Percentiles rank a stretch among this genome's conserved stretches.
These are phyloP conservation scores for Ophiorrhiza pumila DNA, from an alignment of 257 asterid genomes.

Conservation along the genomic window DNA sequence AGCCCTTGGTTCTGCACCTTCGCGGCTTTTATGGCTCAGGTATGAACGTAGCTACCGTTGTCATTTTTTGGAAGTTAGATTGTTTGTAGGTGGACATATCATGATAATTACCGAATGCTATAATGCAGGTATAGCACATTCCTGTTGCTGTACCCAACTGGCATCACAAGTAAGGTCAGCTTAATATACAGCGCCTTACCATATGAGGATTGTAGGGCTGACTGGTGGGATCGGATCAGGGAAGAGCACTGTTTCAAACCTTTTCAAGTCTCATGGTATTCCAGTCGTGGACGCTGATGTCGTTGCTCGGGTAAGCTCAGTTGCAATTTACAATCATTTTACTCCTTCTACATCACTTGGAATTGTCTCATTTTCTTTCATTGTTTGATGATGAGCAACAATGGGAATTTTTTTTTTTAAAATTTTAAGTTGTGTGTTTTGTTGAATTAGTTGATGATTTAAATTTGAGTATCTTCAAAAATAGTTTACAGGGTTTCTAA, in stretches of 20 bases:
- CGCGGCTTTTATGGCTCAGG: conserved; percentile 87
- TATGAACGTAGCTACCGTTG: conserved; percentile 6
- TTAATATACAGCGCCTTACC: conserved; percentile 69
- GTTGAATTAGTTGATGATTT: neutral
- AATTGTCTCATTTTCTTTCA: too few relatives aligned
- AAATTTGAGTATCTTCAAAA: neutral
- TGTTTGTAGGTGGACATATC: neutral
- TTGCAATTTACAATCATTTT: too few relatives aligned
- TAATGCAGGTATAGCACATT: conserved; percentile 76
- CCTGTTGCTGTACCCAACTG: conserved; percentile 70
- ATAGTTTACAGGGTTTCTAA: neutral
- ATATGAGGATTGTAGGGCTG: conserved; percentile 85
- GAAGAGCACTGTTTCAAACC: conserved; percentile 82
- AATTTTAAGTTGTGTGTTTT: neutral
- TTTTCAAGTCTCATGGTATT: conserved; percentile 63
- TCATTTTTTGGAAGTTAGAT: neutral
- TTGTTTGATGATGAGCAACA: too few relatives aligned
- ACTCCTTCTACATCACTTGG: too few relatives aligned
- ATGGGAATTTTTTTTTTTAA: neutral
- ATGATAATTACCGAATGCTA: neutral
- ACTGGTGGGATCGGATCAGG: conserved; percentile 90
- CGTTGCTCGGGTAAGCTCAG: conserved; percentile 69
- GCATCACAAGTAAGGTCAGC: conserved; percentile 90
- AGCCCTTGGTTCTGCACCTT: conserved; percentile 68
- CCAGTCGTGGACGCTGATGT: conserved; percentile 86